Conservation (phyloP, 169 alveolate species). For the Cryptosporidium muris region DNA sequence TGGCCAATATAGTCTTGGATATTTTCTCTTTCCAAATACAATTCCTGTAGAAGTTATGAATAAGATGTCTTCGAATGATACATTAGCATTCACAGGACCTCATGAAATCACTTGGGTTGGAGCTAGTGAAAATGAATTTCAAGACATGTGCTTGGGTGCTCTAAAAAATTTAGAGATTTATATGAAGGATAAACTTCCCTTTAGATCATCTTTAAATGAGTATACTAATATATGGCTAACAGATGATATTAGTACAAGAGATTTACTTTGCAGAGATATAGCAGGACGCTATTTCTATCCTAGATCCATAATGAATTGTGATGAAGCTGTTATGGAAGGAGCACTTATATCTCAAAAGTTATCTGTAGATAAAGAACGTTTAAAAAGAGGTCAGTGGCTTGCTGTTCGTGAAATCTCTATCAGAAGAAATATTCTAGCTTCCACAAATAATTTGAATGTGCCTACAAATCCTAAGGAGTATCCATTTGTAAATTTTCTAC, state of each 20-base stretch:
- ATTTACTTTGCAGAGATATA: conserved; percentile 60
- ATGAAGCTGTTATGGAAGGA: conserved; percentile 7
- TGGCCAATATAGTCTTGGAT: conserved; percentile 15
- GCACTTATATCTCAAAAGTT: conserved; percentile 1
- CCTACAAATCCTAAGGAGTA: neutral
- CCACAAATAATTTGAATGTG: neutral
- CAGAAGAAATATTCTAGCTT: conserved; percentile 1
- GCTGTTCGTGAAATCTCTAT: conserved; percentile 36
- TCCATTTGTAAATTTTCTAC: neutral
- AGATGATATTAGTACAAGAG: conserved; percentile 36
- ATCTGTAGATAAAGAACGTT: conserved; percentile 19
- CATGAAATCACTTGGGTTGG: conserved; percentile 69
- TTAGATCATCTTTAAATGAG: neutral
- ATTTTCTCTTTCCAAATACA: conserved; percentile 57
- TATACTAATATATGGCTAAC: conserved; percentile 42
- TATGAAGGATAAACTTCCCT: neutral
- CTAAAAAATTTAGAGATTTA: conserved; percentile 24
- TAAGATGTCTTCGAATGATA: conserved; percentile 41
- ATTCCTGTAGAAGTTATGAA: conserved; percentile 14
- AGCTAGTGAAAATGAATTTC: conserved; percentile 46
- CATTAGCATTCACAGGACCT: conserved; percentile 62
- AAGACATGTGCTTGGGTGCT: conserved; percentile 44
- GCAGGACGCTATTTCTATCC: conserved; percentile 66
- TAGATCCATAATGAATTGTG: conserved; percentile 19
- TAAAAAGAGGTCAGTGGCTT: conserved; percentile 57